A percentile compares a stretch with the other conserved stretches of the same genome.
These are phyloP conservation scores for Dicorynia guianensis DNA, from an alignment of 306 rosid genomes.

Conservation along the genomic window DNA sequence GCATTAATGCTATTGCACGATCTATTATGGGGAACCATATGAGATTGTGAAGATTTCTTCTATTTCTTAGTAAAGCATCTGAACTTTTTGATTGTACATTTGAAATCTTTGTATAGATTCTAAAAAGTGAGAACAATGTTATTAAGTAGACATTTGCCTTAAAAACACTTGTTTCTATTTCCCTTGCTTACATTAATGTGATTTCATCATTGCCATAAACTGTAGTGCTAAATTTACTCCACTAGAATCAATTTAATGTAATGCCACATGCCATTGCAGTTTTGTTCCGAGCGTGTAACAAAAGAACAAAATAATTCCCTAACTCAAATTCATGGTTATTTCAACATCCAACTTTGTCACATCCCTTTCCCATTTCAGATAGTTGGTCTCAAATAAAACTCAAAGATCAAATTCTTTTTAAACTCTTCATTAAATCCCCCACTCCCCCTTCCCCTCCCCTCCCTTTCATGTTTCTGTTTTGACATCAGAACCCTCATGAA, in stretches of 20 bases:
- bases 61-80: too few relatives aligned
- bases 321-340: constrained; percentile 59
- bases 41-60: too few relatives aligned
- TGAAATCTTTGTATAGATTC: too few relatives aligned
- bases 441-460: not conserved
- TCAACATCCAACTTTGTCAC: constrained; percentile 72
- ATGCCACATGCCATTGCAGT: constrained; percentile 15
- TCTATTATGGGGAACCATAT: too few relatives aligned
- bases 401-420: constrained; percentile 50
- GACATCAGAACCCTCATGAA: constrained; percentile 36
- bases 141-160: too few relatives aligned
- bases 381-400: constrained; percentile 52
- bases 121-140: too few relatives aligned
- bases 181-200: not conserved
- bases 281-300: constrained; percentile 47
- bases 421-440: constrained; percentile 41
- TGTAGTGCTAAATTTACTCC: constrained; percentile 39
- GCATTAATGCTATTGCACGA: too few relatives aligned
- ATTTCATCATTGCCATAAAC: constrained; percentile 38
- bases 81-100: too few relatives aligned
- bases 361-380: constrained; percentile 50
- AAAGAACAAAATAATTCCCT: constrained; percentile 67
- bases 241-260: constrained; percentile 42
- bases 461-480: constrained; percentile 38
- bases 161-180: not conserved